A percentile compares a stretch with the other conserved stretches of the same genome.
These are phyloP conservation scores for Rubus parviflorus DNA, from an alignment of 306 rosid species.

Conservation along the genomic window DNA sequence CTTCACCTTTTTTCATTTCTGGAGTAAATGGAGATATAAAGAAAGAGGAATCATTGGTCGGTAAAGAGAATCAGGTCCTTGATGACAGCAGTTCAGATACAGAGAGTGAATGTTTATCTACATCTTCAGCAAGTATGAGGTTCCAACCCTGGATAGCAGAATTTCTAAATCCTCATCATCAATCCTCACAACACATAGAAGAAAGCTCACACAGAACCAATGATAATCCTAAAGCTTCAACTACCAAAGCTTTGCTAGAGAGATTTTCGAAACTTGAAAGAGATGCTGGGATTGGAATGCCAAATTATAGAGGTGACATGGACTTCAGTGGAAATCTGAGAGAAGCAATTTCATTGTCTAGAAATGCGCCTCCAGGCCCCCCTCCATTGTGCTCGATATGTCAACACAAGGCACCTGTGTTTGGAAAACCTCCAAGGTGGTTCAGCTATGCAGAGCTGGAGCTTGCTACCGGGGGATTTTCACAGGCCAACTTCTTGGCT, in stretches of 20 bases:
- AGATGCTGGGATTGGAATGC: slow-evolving; percentile 59
- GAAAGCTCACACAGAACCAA: slow-evolving; percentile 50
- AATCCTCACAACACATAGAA: slow-evolving; percentile 43
- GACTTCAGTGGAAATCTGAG: slow-evolving; percentile 81
- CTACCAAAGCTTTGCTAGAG: slow-evolving; percentile 54
- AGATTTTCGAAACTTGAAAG: slow-evolving; percentile 65
- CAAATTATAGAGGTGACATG: slow-evolving; percentile 50
- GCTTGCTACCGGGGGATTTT: slow-evolving; percentile 95
- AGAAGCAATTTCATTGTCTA: slow-evolving; percentile 79
- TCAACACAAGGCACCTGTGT: slow-evolving; percentile 97
- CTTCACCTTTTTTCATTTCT: slow-evolving; percentile 78
- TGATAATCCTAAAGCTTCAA: slow-evolving; percentile 53
- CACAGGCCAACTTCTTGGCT: slow-evolving; percentile 94
- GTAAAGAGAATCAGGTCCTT: slow-evolving; percentile 59
- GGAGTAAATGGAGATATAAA: slow-evolving; percentile 64
- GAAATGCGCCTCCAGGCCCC: slow-evolving; percentile 85
- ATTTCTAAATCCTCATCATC: slow-evolving; percentile 53
- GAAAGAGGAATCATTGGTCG: slow-evolving; percentile 52
- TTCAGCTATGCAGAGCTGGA: slow-evolving; percentile 91
- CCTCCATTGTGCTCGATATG: slow-evolving; percentile 98
- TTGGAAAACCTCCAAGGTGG: slow-evolving; percentile 97
- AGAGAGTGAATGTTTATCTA: slow-evolving; percentile 69
- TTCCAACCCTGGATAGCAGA: slow-evolving; percentile 88
- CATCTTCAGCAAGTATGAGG: slow-evolving; percentile 75
- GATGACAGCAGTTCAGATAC: slow-evolving; percentile 74